Base-by-base conservation (phyloP, 192 early-diverging fungal genomes). In the Podila horticola region DNA sequence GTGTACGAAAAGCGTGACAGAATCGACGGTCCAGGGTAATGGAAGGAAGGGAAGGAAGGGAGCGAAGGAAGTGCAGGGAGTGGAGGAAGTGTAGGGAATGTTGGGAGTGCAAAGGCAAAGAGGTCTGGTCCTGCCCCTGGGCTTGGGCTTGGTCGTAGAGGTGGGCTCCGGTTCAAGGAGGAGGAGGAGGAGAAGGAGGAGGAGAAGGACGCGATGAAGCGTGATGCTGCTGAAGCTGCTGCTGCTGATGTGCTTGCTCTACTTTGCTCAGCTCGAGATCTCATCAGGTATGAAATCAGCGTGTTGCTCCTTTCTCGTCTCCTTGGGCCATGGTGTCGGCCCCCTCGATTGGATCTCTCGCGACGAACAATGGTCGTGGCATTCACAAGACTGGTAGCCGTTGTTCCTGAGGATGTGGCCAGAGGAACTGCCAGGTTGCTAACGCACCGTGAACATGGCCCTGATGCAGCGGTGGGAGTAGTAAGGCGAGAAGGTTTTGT, bases 1-100 rank as follows among this genome's bases (percentile, higher is more conserved):
- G 22, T 17, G 33, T 59, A 28, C 22, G 67, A 48, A 41, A 52
- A 59, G 57, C 24, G 36, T 7, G 36, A 36, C 58, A 69, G 67
- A 50, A n/a, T 60, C 24, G 41, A 55, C 0, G 62, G 34, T n/a
- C 28, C 29, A 34, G 62, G 34, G 22, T 22, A 36, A 11, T 5
- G 22, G 34, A 64, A 36, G 11, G 31, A 33, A 41, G 34, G 36
- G 62, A 31, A 17, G 19, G 60, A 30, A 19, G 31, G 41, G 34
- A 36, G 34, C 3, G 36, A 12, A 36, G 19, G 41, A 58, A 19
- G 58, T 28, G 22, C 55, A n/a, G 58, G 58, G 26, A 60, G 30
- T 28, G 58, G 11, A 60, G 28, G 59, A 0, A 31, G 20, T 9
- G 17, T 26, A 30, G 6, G 31, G 31, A 62, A 20, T 30, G 24